Conservation (phyloP, 768 basidiomycete genomes). For the Daedalea quercina region DNA sequence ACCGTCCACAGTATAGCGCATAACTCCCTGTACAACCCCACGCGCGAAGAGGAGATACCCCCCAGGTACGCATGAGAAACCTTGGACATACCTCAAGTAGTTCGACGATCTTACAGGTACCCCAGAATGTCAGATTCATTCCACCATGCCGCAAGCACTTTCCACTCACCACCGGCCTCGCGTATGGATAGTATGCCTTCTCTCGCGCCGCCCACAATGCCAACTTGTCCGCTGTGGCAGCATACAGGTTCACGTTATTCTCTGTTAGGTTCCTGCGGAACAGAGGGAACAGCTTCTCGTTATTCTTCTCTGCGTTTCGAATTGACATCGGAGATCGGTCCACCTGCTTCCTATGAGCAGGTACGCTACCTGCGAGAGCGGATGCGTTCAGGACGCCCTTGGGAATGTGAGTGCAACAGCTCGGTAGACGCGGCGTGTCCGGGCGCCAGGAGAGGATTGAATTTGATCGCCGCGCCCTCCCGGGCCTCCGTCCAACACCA, state of each 20-base stretch:
- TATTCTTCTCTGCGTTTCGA: slow-evolving; percentile 14
- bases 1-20: neutral
- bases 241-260: slow-evolving; percentile 3
- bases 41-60: too few species aligned
- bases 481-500: too few species aligned
- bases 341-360: too few species aligned
- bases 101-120: slow-evolving; percentile 10
- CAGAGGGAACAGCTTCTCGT: slow-evolving; percentile 16
- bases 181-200: slow-evolving; percentile 19
- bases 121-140: too few species aligned
- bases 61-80: too few species aligned
- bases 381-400: neutral
- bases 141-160: too few species aligned
- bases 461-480: too few species aligned
- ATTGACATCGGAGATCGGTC: neutral
- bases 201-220: slow-evolving; percentile 12
- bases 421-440: too few species aligned
- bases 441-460: too few species aligned
- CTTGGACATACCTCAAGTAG: slow-evolving; percentile 13
- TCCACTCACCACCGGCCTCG: slow-evolving; percentile 16
- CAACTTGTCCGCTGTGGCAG: slow-evolving; percentile 12
- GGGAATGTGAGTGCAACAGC: too few species aligned
- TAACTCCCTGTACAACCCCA: too few species aligned
- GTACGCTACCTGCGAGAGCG: neutral
- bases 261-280: slow-evolving; percentile 10